Evolutionary conservation across 2,329 filamentous ascomycete genomes (phyloP).

Genomic region (Cordyceps cicadae): DNA sequence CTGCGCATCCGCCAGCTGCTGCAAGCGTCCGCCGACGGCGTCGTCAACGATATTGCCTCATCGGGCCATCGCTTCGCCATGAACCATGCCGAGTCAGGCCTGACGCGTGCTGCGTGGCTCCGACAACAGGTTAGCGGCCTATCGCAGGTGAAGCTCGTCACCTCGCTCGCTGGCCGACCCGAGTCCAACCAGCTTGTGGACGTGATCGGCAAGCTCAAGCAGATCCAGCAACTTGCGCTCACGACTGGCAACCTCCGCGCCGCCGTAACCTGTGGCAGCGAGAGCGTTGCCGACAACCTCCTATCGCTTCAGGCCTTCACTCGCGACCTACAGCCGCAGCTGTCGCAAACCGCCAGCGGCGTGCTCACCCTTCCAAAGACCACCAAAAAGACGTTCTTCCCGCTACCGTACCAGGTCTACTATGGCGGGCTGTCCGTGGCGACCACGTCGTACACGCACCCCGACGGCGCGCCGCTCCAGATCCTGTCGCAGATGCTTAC

Average conservation of each 20-base stretch:
- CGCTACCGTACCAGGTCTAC: slow-evolving; percentile 93
- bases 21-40: slow-evolving; percentile 78
- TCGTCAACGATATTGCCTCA: slow-evolving; percentile 84
- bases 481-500: slow-evolving; percentile 87
- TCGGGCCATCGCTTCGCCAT: slow-evolving; percentile 83
- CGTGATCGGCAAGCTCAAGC: slow-evolving; percentile 74
- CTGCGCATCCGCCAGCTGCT: slow-evolving; percentile 78
- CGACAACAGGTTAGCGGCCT: slow-evolving; percentile 85
- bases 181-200: slow-evolving; percentile 63
- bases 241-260: slow-evolving; percentile 62
- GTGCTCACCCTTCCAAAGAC: slow-evolving; percentile 35
- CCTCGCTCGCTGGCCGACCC: slow-evolving; percentile 64
- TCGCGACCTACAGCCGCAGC: slow-evolving; percentile 19
- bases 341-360: slow-evolving; percentile 33
- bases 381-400: slow-evolving; percentile 71
- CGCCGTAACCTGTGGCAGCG: slow-evolving; percentile 76
- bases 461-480: slow-evolving; percentile 70
- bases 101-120: slow-evolving; percentile 63
- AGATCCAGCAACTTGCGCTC: slow-evolving; percentile 73
- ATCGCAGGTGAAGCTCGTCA: slow-evolving; percentile 78
- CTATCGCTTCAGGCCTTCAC: slow-evolving; percentile 65
- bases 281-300: slow-evolving; percentile 63
- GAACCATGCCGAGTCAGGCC: slow-evolving; percentile 70
- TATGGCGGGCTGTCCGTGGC: slow-evolving; percentile 78
- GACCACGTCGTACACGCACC: slow-evolving; percentile 73